phyloP scores from a whole-genome alignment of 768 basidiomycete species.

The Sarcomyxa edulis region DNA sequence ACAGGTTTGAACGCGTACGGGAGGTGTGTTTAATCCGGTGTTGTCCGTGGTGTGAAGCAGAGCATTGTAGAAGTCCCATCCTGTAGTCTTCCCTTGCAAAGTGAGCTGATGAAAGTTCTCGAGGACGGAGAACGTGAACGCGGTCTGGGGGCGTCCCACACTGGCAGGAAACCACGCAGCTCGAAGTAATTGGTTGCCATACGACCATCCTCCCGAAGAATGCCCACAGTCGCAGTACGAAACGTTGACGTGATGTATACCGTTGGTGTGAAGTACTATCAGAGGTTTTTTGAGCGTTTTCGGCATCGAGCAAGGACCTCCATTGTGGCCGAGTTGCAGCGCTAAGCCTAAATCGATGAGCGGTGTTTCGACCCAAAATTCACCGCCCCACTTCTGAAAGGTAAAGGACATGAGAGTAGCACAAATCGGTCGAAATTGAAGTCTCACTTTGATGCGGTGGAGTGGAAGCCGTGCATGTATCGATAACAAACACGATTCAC shows the following conservation, averaged over 20 bases:
- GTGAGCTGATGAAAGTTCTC: conserved; percentile 19
- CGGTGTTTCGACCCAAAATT: conserved; percentile 1
- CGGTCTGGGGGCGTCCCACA: conserved; percentile 17
- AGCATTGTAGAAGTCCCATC: conserved; percentile 22
- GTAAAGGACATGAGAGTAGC: background rate
- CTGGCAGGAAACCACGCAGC: conserved; percentile 26
- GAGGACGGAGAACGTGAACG: conserved; percentile 17
- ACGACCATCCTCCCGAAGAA: background rate
- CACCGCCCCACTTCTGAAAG: conserved; percentile 7
- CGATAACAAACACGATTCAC: conserved; percentile 3
- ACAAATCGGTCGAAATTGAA: background rate
- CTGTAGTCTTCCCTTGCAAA: conserved; percentile 21
- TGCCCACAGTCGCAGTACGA: conserved; percentile 26
- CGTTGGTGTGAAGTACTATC: conserved; percentile 22
- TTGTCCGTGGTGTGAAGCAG: conserved; percentile 20
- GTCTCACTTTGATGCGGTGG: conserved; percentile 6
- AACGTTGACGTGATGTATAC: conserved; percentile 23
- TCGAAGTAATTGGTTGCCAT: conserved; percentile 22
- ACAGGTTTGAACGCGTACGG: conserved; percentile 13
- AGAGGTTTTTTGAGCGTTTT: conserved; percentile 15
- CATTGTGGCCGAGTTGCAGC: conserved; percentile 7
- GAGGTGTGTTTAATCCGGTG: conserved; percentile 11
- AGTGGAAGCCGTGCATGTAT: conserved; percentile 5
- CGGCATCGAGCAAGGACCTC: conserved; percentile 2
- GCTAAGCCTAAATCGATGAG: conserved; percentile 4